Conservation (phyloP, 208 protist species). For the Leptomonas seymouri region DNA sequence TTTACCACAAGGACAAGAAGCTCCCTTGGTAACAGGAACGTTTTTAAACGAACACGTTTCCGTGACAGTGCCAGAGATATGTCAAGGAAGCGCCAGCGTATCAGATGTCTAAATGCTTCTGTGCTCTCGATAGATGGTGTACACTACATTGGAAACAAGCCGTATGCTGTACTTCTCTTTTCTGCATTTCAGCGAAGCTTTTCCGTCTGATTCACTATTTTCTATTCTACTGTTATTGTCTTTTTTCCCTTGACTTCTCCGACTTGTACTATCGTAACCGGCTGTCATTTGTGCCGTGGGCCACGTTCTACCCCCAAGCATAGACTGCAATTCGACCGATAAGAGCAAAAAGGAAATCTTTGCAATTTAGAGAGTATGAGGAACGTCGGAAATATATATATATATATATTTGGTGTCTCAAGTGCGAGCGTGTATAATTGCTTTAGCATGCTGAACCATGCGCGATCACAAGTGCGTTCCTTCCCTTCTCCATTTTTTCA, state of each 20-base stretch:
- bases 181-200: neutral
- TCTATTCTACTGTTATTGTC: slow-evolving; percentile 16
- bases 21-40: slow-evolving; percentile 62
- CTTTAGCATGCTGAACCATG: too few relatives aligned
- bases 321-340: slow-evolving; percentile 5
- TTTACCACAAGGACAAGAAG: slow-evolving; percentile 76
- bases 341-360: neutral
- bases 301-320: neutral
- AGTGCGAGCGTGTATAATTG: too few relatives aligned
- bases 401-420: neutral
- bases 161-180: slow-evolving; percentile 2
- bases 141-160: neutral
- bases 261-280: slow-evolving; percentile 14
- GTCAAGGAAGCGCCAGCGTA: neutral
- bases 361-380: neutral
- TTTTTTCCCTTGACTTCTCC: slow-evolving; percentile 5
- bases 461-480: too few relatives aligned
- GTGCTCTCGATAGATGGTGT: neutral
- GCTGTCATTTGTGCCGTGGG: slow-evolving; percentile 8
- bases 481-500: too few relatives aligned
- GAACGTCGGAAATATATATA: neutral
- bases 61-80: neutral
- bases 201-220: neutral
- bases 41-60: neutral
- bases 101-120: neutral